Conservation (phyloP, 2,329 filamentous ascomycete species). For the Stylonectria norvegica region DNA sequence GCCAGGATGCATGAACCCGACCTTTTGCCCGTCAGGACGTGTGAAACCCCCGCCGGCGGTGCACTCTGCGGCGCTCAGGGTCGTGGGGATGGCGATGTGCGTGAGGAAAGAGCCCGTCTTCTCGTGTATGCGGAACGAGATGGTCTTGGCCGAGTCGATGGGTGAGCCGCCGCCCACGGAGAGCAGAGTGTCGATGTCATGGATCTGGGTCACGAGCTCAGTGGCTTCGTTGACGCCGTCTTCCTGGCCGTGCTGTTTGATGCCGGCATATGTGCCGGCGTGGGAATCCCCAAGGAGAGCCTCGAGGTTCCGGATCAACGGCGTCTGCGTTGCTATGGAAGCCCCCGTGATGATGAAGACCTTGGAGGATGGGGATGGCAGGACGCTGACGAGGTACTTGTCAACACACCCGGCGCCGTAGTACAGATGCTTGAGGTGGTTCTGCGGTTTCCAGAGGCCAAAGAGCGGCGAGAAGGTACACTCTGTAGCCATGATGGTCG, state of each 20-base stretch:
- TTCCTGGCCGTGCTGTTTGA: constrained; percentile 17
- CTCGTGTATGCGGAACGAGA: constrained; percentile 26
- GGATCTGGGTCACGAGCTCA: constrained; percentile 2
- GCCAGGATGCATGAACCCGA: constrained; percentile 21
- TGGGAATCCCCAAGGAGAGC: constrained; percentile 9
- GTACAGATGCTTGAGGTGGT: constrained; percentile 16
- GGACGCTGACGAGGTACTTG: constrained; percentile 11
- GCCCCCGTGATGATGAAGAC: constrained; percentile 18
- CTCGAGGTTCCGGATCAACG: constrained; percentile 12
- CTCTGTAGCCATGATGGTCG: constrained; percentile 10
- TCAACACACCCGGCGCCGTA: constrained; percentile 19
- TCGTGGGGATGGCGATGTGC: constrained; percentile 17
- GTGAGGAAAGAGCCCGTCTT: constrained; percentile 4
- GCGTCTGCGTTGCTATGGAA: constrained; percentile 13
- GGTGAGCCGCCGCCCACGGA: constrained; percentile 13
- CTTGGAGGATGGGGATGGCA: constrained; percentile 13
- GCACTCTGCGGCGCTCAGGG: constrained; percentile 21
- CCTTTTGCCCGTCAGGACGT: constrained; percentile 16
- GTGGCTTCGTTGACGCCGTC: constrained; percentile 14
- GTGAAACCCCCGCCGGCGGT: constrained; percentile 26
- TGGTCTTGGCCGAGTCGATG: constrained; percentile 18
- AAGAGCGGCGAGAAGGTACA: constrained; percentile 14
- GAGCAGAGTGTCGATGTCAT: constrained; percentile 14
- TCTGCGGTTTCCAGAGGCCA: constrained; percentile 18
- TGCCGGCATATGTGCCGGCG: constrained; percentile 11